phyloP scores from a whole-genome alignment of 768 basidiomycete genomes.

The Omphalotus guepiniiformis region DNA sequence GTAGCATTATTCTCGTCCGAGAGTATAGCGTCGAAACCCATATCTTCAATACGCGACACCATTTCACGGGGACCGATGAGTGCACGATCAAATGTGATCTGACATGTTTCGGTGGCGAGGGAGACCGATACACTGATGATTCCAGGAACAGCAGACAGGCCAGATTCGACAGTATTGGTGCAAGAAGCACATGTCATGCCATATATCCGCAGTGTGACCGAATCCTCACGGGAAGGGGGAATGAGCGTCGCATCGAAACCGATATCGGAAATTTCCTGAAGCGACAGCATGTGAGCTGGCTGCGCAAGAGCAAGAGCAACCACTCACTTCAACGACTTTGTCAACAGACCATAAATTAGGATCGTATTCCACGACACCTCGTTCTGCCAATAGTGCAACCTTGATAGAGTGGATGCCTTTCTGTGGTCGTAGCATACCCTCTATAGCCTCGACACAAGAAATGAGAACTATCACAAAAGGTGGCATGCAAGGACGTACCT shows the following conservation, averaged over 20 bases:
- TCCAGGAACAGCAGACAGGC: constrained; percentile 67
- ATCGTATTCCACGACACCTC: constrained; percentile 89
- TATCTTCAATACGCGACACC: constrained; percentile 81
- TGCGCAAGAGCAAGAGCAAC: not conserved
- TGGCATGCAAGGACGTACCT: constrained; percentile 48
- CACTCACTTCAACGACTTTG: constrained; percentile 70
- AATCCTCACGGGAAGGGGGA: constrained; percentile 59
- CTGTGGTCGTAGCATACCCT: constrained; percentile 75
- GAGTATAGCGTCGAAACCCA: constrained; percentile 88
- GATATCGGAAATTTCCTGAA: constrained; percentile 86
- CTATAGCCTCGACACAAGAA: constrained; percentile 61
- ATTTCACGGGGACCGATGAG: constrained; percentile 80
- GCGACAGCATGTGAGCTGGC: constrained; percentile 8
- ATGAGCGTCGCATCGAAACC: constrained; percentile 87
- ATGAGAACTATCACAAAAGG: not conserved
- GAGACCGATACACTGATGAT: constrained; percentile 69
- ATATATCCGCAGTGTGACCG: constrained; percentile 73
- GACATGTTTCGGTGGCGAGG: constrained; percentile 71
- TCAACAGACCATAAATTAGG: constrained; percentile 73
- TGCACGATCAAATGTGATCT: constrained; percentile 69
- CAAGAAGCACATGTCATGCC: constrained; percentile 92
- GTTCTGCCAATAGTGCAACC: constrained; percentile 96
- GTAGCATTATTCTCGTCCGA: constrained; percentile 77
- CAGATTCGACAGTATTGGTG: constrained; percentile 68
- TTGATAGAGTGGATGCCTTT: constrained; percentile 89